Evolutionary conservation across 768 basidiomycete species (phyloP), one percentile per base, ranked within the genome.

Genomic region (Chalciporus chontae): DNA sequence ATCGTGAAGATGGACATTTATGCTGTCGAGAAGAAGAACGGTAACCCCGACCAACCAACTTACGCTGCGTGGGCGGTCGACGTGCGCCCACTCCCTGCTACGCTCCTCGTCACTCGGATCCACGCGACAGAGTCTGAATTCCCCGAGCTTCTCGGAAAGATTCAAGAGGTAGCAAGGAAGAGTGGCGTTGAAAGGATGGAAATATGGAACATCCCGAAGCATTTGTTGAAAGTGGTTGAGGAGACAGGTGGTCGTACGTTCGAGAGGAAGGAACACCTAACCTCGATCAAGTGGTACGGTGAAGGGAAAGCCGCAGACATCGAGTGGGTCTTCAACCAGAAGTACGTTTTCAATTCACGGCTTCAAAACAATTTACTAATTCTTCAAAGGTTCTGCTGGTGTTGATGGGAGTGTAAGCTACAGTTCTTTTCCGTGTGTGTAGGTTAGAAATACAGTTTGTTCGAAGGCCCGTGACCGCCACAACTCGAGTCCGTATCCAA

Each of bases 221-320:
- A 73, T 14, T 53, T 80, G 26, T 37, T 59, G 41, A 45, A 49
- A 3, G 47, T 56, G 8, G 71, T 67, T 2, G 40, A 47, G n/a
- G 56, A 52, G 18, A 50, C 69, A 3, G 69, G 72, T 5, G 74
- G 71, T 0, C 54, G 40, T 36, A 71, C 63, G 0, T 44, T 58
- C 39, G 57, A 66, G 38, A 66, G 78, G 36, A 56, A 61, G 5
- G 72, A 71, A 29, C 70, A 76, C 55, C 52, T 81, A 8, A 65
- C 76, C 4, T 59, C 72, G 3, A 68, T 79, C 50, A 77, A 73
- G 44, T 80, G 77, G 76, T 81, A 81, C 62, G 76, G 76, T 31
- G 18, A 48, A 14, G 73, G 71, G 49, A 24, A 55, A 2, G 59
- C 62, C 7, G 51, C 48, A 8, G 60, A 69, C 21, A 56, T 79